phyloP scores from a whole-genome alignment of 2,329 filamentous ascomycete genomes.

The Sporothrix brunneoviolacea region DNA sequence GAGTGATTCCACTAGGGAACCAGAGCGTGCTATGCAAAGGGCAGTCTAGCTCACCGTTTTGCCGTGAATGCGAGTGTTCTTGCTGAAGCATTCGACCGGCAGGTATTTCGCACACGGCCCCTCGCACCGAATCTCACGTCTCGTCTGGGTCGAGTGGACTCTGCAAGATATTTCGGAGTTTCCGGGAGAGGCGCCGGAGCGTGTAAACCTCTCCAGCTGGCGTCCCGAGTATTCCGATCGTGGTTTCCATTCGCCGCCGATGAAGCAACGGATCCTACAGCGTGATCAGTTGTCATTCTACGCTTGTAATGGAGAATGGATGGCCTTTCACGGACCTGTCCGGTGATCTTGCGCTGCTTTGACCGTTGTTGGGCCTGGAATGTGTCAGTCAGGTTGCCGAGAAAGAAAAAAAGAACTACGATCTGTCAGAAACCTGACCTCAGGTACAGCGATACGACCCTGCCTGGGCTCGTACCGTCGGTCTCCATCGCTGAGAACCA shows the following conservation, averaged over 20 bases:
- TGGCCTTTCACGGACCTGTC: not conserved
- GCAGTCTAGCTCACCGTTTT: conserved; percentile 23
- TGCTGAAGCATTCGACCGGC: conserved; percentile 27
- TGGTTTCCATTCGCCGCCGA: conserved; percentile 26
- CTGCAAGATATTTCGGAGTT: conserved; percentile 26
- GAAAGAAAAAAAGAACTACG: not conserved
- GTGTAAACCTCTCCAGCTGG: conserved; percentile 24
- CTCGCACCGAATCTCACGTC: conserved; percentile 21
- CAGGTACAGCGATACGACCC: conserved; percentile 1
- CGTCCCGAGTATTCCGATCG: conserved; percentile 25
- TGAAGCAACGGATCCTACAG: conserved; percentile 25
- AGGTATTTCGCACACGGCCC: conserved; percentile 28
- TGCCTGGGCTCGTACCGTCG: not conserved
- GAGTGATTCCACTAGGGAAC: too few species aligned
- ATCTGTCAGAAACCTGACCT: not conserved
- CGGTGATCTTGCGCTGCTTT: not conserved
- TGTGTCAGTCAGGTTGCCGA: not conserved
- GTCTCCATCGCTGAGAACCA: not conserved
- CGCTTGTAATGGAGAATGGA: not conserved
- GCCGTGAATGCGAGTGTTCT: conserved; percentile 24
- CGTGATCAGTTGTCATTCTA: not conserved
- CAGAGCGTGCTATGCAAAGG: too few species aligned
- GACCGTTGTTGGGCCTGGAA: conserved; percentile 1
- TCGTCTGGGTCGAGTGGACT: conserved; percentile 19
- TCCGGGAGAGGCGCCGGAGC: conserved; percentile 16